Base-by-base conservation (phyloP, 83 land plant genomes). In the Thuja plicata region DNA sequence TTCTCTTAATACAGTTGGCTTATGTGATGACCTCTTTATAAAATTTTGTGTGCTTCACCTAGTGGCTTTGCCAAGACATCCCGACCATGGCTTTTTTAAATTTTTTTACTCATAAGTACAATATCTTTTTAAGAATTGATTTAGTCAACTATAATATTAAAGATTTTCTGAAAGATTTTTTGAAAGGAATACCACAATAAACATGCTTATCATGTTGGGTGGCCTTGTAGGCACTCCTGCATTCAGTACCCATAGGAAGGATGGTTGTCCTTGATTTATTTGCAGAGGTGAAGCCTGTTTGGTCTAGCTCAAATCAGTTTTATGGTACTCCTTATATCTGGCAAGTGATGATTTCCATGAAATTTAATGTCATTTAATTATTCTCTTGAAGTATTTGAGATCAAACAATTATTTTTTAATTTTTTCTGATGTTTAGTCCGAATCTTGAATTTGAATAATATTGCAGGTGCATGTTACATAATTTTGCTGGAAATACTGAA, bases 391-490 rank as follows among this genome's bases (percentile, higher is more conserved):
- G 43, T 38, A 3, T 4, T 79, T 38, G 1, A 19, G 34, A 7
- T 17, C 82, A 24, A 66, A 24, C 30, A 24, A 66, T 24, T 27
- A 40, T 6, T 19, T 19, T 40, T 24, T 27, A 40, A 1, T 19
- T 19, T 40, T 66, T 66, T 38, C 27, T 79, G 79, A 13, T 40
- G 81, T 37, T 17, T n/a, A 38, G 74, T 19, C 45, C 17, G n/a
- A 80, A 35, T 19, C 37, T 55, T 1, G 35, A 46, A 78, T 27
- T 86, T 66, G 30, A 89, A 43, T 89, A 52, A 40, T 70, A 46
- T 73, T 85, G 70, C 93, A 96, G 97, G 97, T 96, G 97, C 86
- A 96, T 96, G 97, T 91, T 96, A 62, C 97, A 96, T 86, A 96
- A 96, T 88, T 96, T 96, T 91, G 97, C 95, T 73, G 97, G 96